These are phyloP conservation scores for Geotrichum reessii DNA, from an alignment of 1,139 yeast species.

Conservation along the genomic window DNA sequence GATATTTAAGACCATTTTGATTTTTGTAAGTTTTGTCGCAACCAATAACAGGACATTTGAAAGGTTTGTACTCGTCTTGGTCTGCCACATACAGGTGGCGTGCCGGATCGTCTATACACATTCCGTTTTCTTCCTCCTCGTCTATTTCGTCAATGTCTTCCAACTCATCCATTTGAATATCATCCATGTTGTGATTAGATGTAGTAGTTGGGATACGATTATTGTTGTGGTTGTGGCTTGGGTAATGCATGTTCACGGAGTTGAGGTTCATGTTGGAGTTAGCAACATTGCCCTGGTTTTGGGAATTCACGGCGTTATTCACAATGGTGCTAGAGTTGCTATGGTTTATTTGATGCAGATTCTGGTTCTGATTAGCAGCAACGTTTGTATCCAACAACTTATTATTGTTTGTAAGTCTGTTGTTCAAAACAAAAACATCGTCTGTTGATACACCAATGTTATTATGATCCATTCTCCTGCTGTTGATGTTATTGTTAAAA, in stretches of 20 bases:
- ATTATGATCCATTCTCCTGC: neutral
- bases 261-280: neutral
- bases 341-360: neutral
- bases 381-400: neutral
- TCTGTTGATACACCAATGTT: slow-evolving; percentile 58
- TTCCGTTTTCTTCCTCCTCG: slow-evolving; percentile 24
- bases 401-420: slow-evolving; percentile 25
- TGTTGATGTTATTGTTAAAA: neutral
- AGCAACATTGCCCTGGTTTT: neutral
- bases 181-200: slow-evolving; percentile 24
- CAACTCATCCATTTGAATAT: slow-evolving; percentile 2
- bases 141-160: slow-evolving; percentile 22
- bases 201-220: slow-evolving; percentile 23
- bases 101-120: slow-evolving; percentile 68
- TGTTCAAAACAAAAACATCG: slow-evolving; percentile 65
- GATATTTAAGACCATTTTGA: slow-evolving; percentile 95
- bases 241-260: neutral
- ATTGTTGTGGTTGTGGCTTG: slow-evolving; percentile 26
- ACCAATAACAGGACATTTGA: slow-evolving; percentile 95
- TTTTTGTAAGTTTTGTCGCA: slow-evolving; percentile 96
- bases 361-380: slow-evolving; percentile 1
- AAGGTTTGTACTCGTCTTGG: slow-evolving; percentile 88
- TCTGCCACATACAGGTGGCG: slow-evolving; percentile 89
- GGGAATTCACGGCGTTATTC: neutral
- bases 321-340: neutral